Conservation (phyloP, 345 rosid species). For the Kernera saxatilis region DNA sequence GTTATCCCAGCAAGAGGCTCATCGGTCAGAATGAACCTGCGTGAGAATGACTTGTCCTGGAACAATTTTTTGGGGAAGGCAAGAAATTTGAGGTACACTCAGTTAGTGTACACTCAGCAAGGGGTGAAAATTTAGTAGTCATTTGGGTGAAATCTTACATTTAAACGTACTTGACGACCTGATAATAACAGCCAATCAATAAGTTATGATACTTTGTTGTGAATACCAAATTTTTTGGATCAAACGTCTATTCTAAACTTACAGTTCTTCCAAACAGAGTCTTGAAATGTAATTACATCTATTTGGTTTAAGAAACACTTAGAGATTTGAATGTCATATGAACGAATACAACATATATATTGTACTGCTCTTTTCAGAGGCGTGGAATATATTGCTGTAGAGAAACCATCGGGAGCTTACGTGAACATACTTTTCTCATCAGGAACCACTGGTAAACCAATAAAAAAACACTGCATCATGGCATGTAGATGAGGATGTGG, state of each 20-base stretch:
- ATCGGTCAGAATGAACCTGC: slow-evolving; percentile 46
- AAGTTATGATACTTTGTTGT: neutral
- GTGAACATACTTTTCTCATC: slow-evolving; percentile 94
- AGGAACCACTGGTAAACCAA: slow-evolving; percentile 85
- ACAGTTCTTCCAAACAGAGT: neutral
- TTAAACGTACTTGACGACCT: too few species aligned
- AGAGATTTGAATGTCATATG: neutral
- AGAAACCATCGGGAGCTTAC: slow-evolving; percentile 68
- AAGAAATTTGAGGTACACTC: slow-evolving; percentile 44
- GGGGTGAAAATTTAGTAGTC: too few species aligned
- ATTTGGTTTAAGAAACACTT: neutral
- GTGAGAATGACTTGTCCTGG: slow-evolving; percentile 81
- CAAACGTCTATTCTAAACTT: neutral
- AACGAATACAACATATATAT: neutral
- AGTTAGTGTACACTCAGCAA: too few species aligned
- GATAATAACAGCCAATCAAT: neutral
- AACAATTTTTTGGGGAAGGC: slow-evolving; percentile 57
- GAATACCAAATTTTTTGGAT: neutral
- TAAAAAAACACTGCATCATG: neutral
- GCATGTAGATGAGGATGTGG: neutral
- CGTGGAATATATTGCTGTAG: slow-evolving; percentile 62
- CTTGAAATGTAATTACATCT: neutral
- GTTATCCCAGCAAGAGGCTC: slow-evolving; percentile 63
- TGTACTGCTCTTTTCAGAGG: slow-evolving; percentile 43
- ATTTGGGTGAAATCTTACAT: too few species aligned